Evolutionary conservation across 2,329 filamentous ascomycete genomes (phyloP).

Genomic region (Neonectria magnoliae): DNA sequence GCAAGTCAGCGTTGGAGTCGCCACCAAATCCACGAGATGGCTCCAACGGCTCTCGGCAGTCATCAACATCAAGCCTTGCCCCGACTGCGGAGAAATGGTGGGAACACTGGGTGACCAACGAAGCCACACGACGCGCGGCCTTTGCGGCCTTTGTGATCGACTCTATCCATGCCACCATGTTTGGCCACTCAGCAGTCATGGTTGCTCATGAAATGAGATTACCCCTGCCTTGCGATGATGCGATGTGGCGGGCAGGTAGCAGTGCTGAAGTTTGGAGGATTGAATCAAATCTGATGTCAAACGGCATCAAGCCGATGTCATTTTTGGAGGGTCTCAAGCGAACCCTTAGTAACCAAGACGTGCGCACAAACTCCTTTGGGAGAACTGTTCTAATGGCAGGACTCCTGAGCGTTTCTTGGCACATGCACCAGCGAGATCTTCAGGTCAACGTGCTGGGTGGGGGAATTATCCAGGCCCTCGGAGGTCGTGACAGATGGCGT

Average conservation of each 20-base stretch:
- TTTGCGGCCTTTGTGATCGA: conserved; percentile 97
- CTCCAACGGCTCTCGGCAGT: conserved; percentile 65
- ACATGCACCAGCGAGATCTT: conserved; percentile 95
- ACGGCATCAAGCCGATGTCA: conserved; percentile 83
- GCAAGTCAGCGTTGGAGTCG: conserved; percentile 84
- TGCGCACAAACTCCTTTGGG: conserved; percentile 92
- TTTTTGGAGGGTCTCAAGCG: conserved; percentile 93
- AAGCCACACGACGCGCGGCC: conserved; percentile 87
- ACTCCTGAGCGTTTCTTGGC: conserved; percentile 92
- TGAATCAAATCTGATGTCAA: conserved; percentile 81
- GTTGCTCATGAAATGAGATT: conserved; percentile 94
- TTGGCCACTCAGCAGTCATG: conserved; percentile 97
- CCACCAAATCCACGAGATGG: conserved; percentile 77
- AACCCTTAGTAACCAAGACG: conserved; percentile 84
- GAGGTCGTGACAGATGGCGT: conserved; percentile 91
- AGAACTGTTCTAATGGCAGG: conserved; percentile 95
- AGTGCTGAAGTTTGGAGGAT: conserved; percentile 86
- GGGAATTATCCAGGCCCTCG: conserved; percentile 79
- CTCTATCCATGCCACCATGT: conserved; percentile 97
- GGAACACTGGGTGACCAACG: conserved; percentile 95
- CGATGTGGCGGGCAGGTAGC: conserved; percentile 89
- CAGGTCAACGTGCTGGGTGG: conserved; percentile 85
- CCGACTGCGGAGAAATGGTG: conserved; percentile 90
- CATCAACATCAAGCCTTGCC: conserved; percentile 67
- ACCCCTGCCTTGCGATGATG: conserved; percentile 90